Evolutionary conservation across 2,329 filamentous ascomycete genomes (phyloP).

Genomic region (Metarhizium sp.): DNA sequence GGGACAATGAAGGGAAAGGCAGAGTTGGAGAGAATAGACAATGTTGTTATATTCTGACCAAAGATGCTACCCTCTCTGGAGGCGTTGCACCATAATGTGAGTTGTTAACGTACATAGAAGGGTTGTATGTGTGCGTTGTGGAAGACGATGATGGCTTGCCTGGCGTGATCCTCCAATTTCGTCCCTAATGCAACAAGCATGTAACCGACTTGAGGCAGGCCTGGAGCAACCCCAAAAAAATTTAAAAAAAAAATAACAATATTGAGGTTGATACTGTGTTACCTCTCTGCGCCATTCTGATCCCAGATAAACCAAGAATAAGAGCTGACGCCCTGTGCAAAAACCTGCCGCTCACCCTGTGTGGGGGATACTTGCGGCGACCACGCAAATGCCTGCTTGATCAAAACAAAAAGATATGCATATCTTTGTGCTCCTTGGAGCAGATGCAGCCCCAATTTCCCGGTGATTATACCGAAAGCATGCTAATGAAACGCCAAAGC

Average conservation of each 20-base stretch:
- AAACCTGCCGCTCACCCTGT: slow-evolving; percentile 16
- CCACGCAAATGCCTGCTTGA: slow-evolving; percentile 22
- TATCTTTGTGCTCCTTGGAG: slow-evolving; percentile 17
- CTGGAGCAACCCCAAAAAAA: slow-evolving; percentile 8
- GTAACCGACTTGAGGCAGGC: slow-evolving; percentile 1
- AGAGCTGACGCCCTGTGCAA: slow-evolving; percentile 21
- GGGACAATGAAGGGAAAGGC: slow-evolving; percentile 25
- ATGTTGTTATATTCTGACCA: slow-evolving; percentile 34
- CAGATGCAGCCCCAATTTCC: slow-evolving; percentile 14
- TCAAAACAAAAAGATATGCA: slow-evolving; percentile 14
- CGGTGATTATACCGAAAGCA: slow-evolving; percentile 10
- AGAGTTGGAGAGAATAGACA: slow-evolving; percentile 27
- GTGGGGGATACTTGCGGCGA: slow-evolving; percentile 13
- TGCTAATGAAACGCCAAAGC: slow-evolving; percentile 19
- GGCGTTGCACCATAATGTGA: slow-evolving; percentile 19
- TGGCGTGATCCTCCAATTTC: slow-evolving; percentile 30
- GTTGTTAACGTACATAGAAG: slow-evolving; percentile 57
- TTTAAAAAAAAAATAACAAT: slow-evolving; percentile 7
- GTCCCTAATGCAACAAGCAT: slow-evolving; percentile 4
- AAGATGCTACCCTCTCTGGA: slow-evolving; percentile 21
- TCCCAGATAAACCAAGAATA: slow-evolving; percentile 12
- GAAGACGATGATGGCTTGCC: slow-evolving; percentile 66
- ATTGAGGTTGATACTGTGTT: slow-evolving; percentile 5
- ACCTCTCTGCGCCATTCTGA: slow-evolving; percentile 10
- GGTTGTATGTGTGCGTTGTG: slow-evolving; percentile 26